A percentile compares a stretch with the other conserved stretches of the same genome.
These are phyloP conservation scores for Secale cereale DNA, from an alignment of 176 grass and related monocot genomes.

Conservation along the genomic window DNA sequence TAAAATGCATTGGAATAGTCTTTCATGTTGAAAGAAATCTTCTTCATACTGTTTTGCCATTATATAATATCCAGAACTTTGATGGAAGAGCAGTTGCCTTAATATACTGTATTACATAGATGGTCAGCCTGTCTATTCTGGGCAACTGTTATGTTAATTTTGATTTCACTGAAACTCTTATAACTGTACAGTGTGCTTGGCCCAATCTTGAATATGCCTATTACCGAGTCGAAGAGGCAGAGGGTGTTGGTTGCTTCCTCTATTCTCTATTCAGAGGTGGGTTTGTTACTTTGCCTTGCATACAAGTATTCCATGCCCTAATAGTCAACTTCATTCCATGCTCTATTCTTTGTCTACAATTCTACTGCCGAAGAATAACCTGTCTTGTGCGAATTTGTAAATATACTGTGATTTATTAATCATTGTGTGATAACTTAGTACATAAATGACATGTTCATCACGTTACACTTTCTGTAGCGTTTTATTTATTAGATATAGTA, in stretches of 20 bases:
- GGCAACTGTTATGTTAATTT: constrained; percentile 17
- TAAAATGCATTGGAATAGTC: not conserved
- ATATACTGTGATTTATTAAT: constrained; percentile 13
- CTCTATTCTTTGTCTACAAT: not conserved
- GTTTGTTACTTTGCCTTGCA: constrained; percentile 23
- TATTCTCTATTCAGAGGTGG: constrained; percentile 96
- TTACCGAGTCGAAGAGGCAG: constrained; percentile 89
- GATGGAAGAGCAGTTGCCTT: constrained; percentile 3
- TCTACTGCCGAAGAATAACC: not conserved
- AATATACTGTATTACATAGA: constrained; percentile 5
- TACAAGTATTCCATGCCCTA: constrained; percentile 12
- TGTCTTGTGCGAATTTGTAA: constrained; percentile 14
- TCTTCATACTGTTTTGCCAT: not conserved
- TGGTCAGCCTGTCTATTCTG: constrained; percentile 14
- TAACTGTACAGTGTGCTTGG: constrained; percentile 91
- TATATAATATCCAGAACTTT: constrained; percentile 18
- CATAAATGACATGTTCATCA: constrained; percentile 15
- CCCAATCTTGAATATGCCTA: constrained; percentile 97
- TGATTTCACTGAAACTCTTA: constrained; percentile 40
- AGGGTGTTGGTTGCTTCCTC: constrained; percentile 93
- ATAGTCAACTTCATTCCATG: not conserved
- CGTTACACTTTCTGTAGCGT: not conserved
- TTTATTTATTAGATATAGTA: constrained; percentile 1
- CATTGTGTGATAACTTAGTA: not conserved
- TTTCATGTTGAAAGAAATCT: not conserved